These are phyloP conservation scores for Malus hybrid DNA, from an alignment of 331 rosid genomes.

Conservation along the genomic window DNA sequence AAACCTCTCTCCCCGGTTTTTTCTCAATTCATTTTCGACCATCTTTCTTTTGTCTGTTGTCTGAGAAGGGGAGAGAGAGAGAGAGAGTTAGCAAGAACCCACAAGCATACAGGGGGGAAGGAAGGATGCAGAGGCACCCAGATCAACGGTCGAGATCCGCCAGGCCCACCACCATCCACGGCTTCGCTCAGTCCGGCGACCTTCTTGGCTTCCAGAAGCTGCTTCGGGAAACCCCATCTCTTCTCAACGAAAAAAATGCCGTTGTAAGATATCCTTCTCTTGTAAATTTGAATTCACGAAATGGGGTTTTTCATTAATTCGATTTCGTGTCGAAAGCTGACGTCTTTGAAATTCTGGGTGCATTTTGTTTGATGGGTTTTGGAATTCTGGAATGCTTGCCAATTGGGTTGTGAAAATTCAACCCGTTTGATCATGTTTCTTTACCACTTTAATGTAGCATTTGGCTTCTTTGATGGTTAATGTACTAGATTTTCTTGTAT, in stretches of 20 bases:
- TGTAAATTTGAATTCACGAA: background rate
- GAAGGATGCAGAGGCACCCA: constrained; percentile 49
- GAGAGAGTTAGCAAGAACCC: background rate
- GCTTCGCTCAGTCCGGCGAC: constrained; percentile 66
- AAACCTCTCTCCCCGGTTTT: background rate
- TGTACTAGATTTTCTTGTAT: background rate
- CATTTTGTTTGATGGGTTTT: background rate
- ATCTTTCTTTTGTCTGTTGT: background rate
- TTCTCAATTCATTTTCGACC: constrained; percentile 4
- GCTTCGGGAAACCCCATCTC: constrained; percentile 66
- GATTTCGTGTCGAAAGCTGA: background rate
- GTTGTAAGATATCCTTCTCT: constrained; percentile 46
- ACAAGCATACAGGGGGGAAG: background rate
- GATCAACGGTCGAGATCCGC: constrained; percentile 64
- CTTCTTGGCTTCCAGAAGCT: constrained; percentile 58
- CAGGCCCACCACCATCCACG: constrained; percentile 72
- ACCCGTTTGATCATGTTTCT: background rate
- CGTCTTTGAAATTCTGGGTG: background rate
- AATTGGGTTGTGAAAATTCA: background rate
- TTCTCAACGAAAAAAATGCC: constrained; percentile 72
- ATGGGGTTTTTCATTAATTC: background rate
- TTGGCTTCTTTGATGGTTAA: background rate
- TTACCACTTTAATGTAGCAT: background rate
- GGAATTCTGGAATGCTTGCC: background rate
- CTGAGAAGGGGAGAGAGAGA: background rate